Base-by-base conservation (phyloP, 495 filamentous ascomycete species). In the Aspergillus ostianus region DNA sequence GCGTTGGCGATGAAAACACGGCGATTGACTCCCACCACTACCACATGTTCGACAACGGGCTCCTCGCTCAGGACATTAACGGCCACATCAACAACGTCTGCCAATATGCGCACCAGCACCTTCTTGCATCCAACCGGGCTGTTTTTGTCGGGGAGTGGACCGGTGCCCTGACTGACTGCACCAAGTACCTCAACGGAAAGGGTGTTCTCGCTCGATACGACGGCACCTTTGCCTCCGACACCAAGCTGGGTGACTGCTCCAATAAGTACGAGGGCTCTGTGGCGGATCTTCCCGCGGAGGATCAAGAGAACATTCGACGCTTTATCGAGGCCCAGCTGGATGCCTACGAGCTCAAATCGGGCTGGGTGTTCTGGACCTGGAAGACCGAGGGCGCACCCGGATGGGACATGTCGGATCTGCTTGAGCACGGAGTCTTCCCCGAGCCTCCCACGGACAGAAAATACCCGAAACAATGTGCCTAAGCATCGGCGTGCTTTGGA, bases 291-390 rank as follows among this genome's bases (percentile, higher is more conserved):
- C 65, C 77, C 4, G 65, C 70, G 0, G 73, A 72, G 5, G 85
- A 88, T 50, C 82, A 85, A 60, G 61, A 63, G 54, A 85, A 88
- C 63, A 78, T 87, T 23, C 77, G 80, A 45, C 75, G 77, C 46
- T 90, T 82, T 66, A 85, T 91, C 56, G 87, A 90, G 64, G 87
- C 85, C 6, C 89, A 92, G 68, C 76, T 92, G 13, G 87, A 90
- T 66, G 87, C 88, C 7, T 92, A 82, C 63, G 89, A 92, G 75
- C 76, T 79, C 65, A 82, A 80, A 19, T 74, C 67, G 0, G 90
- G 90, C 17, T 93, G 90, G 90, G 74, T 93, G 57, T 92, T 89
- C 74, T 93, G 90, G 90, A 86, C 85, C 6, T 92, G 90, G 84
- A 93, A 91, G 76, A 91, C 86, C n/a, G 90, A 95, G 64, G 87